These are phyloP conservation scores for Rossbeevera mucosa DNA, from an alignment of 768 basidiomycete genomes.

Conservation along the genomic window DNA sequence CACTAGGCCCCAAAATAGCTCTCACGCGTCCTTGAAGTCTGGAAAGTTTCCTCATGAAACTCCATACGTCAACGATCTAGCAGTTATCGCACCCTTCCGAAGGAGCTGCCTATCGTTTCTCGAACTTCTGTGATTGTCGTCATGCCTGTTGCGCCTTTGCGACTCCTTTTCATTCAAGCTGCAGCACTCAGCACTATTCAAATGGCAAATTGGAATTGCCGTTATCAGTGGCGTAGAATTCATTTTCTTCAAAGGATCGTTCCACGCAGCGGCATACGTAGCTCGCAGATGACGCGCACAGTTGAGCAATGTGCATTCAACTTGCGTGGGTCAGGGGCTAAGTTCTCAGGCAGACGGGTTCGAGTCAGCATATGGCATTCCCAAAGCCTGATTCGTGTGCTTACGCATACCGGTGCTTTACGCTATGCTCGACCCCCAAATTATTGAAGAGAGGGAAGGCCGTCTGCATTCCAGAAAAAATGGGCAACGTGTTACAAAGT, in stretches of 20 bases:
- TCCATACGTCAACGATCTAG: conserved; percentile 16
- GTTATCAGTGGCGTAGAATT: conserved; percentile 28
- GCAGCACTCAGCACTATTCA: conserved; percentile 14
- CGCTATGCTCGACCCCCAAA: conserved; percentile 12
- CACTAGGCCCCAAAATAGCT: conserved; percentile 19
- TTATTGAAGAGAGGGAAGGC: conserved; percentile 5
- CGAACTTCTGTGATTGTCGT: conserved; percentile 25
- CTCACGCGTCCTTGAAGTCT: conserved; percentile 16
- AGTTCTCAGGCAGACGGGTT: conserved; percentile 2
- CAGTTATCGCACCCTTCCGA: background rate
- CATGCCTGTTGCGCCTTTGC: conserved; percentile 14
- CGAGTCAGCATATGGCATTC: conserved; percentile 11
- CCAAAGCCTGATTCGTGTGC: conserved; percentile 16
- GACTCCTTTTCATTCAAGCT: conserved; percentile 12
- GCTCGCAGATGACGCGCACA: conserved; percentile 2
- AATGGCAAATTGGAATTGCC: conserved; percentile 17
- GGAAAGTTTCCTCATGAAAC: conserved; percentile 22
- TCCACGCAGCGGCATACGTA: conserved; percentile 18
- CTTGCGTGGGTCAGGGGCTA: conserved; percentile 28
- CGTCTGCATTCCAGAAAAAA: conserved; percentile 23
- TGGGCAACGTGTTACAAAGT: conserved; percentile 22
- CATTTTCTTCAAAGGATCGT: conserved; percentile 14
- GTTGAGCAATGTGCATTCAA: conserved; percentile 6
- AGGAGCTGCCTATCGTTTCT: conserved; percentile 5
- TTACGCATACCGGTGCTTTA: conserved; percentile 18